These are phyloP conservation scores for Flaveria ramosissima DNA, from an alignment of 129 eudicot genomes.

Conservation along the genomic window DNA sequence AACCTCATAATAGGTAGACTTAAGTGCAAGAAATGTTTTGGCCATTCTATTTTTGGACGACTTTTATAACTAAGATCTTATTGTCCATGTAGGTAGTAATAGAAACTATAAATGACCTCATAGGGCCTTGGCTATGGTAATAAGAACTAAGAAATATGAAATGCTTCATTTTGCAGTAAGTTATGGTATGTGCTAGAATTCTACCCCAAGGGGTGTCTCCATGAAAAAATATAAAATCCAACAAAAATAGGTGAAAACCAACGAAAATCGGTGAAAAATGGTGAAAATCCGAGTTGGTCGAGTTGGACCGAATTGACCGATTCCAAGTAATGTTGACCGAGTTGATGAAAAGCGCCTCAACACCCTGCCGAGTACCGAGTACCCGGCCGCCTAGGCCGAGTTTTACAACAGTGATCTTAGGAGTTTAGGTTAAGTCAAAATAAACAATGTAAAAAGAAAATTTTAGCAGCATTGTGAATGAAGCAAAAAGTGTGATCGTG, in stretches of 20 bases:
- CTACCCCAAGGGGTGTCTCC: no score
- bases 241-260: no score
- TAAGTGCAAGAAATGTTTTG: neutral
- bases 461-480: neutral
- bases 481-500: neutral
- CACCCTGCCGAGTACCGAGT: no score
- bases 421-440: conserved; percentile 4
- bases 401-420: neutral
- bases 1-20: neutral
- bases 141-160: neutral
- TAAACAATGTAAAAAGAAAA: neutral
- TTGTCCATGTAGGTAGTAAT: neutral
- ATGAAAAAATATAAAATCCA: no score
- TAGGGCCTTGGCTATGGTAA: neutral
- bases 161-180: neutral
- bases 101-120: neutral
- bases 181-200: neutral
- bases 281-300: no score
- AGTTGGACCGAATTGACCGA: no score
- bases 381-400: no score
- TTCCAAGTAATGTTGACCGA: no score
- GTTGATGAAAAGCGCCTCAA: no score
- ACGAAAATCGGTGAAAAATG: no score
- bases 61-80: neutral
- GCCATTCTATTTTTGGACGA: neutral